Conservation (phyloP, 176 grass and related monocot species). For the Sorghum bicolor region Sorghum_bicolor_NCBIv3 NC_012877.2:45200001-45200500, state of each 20-base stretch:
- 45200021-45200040: slow-evolving; percentile 10
- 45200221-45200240: neutral
- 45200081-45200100: neutral
- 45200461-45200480: neutral
- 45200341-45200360: slow-evolving; percentile 46
- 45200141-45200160: neutral
- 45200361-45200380: slow-evolving; percentile 12
- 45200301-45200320: slow-evolving; percentile 42
- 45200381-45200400: slow-evolving; percentile 14
- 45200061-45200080: neutral
- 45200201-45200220: slow-evolving; percentile 2
- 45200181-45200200: neutral
- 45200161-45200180: slow-evolving; percentile 3
- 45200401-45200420: slow-evolving; percentile 27
- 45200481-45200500: slow-evolving; percentile 26
- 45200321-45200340: slow-evolving; percentile 15
- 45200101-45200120: slow-evolving; percentile 11
- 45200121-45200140: neutral
- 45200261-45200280: slow-evolving; percentile 50
- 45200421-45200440: slow-evolving; percentile 44
- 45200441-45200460: slow-evolving; percentile 21
- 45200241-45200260: slow-evolving; percentile 14
- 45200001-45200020: neutral
- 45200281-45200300: slow-evolving; percentile 7
- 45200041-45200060: neutral